Evolutionary conservation across 371 early-diverging fungal species (phyloP), one percentile per base, ranked within the genome.

Genomic region (Cokeromyces recurvatus): DNA sequence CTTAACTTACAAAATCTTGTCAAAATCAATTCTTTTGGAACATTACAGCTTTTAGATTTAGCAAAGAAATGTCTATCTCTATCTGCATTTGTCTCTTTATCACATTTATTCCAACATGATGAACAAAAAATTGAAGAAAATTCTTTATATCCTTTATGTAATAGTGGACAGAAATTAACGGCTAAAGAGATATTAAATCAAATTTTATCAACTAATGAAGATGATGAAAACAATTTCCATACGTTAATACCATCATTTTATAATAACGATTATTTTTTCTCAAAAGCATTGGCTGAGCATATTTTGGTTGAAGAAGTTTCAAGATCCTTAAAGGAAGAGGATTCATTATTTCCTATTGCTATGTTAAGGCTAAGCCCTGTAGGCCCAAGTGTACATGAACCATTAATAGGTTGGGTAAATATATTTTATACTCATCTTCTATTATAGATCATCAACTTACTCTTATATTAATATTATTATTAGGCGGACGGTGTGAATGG

Each of bases 401-500:
- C 84, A 11, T 58, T 83, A 7, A 66, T 74, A n/a, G 84, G 79
- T 21, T 83, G 84, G 84, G 82, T 82, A 64, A 51, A 46, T 19
- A 2, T 14, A 12, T 34, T 34, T 34, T 14, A 8, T 29, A 29
- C 8, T 29, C 4, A 11, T n/a, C n/a, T n/a, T n/a, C n/a, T n/a
- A n/a, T n/a, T n/a, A n/a, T n/a, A 12, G 34, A 34, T 34, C 24
- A 43, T 27, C 14, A 21, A 24, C 4, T n/a, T n/a, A n/a, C n/a
- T n/a, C n/a, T n/a, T n/a, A n/a, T n/a, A n/a, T n/a, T n/a, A n/a
- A n/a, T n/a, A n/a, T n/a, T n/a, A n/a, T n/a, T 22, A 14, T 36
- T 48, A 72, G 72, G 71, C 71, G 11, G 83, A 83, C 49, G 78
- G 80, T n/a, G 74, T 74, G 6, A 75, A 76, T 22, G 81, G 78